Evolutionary conservation across 2,329 filamentous ascomycete species (phyloP), one percentile per base, ranked within the genome.

Genomic region (Fusarium nodosum): DNA sequence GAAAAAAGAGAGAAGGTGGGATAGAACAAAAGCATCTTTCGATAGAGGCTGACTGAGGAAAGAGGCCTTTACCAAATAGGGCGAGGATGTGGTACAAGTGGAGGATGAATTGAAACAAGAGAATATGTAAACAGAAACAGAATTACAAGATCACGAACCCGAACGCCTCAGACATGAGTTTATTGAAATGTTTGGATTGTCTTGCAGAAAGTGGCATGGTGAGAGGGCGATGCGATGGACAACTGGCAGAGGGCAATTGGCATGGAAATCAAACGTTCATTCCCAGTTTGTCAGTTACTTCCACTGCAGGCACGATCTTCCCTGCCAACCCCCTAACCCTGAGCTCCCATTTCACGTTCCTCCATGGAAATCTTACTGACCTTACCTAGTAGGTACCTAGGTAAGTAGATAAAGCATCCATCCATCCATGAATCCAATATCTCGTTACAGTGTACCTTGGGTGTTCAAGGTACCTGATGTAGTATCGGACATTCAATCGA

Each of bases 231-330:
- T 22, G 24, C 8, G n/a, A 38, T 11, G 33, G 20, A 51, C 13
- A 39, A 28, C n/a, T 38, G 18, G 48, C 11, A 38, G 18, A 34
- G 15, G n/a, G 18, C 33, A 51, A 26, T 51, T 38, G 18, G 24
- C 13, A 26, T 51, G 13, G 48, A 51, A 51, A 51, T 51, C 24
- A 51, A 51, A 38, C 11, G 18, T 28, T 51, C 33, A 4, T 28
- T 51, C 24, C 33, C 10, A 38, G 20, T 26, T 39, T 51, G 33
- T 28, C 12, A 26, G 15, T 24, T 31, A 51, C 22, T 22, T 18
- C 20, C 18, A 30, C 31, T 28, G 20, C 6, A 18, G 33, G 22
- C 12, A 36, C 20, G 22, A 36, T 28, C 12, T 34, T 36, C 24
- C 12, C 7, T 24, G 5, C 16, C 11, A 36, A 36, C 31, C 31